Base-by-base conservation (phyloP, 2,329 filamentous ascomycete genomes). In the Ilyonectria destructans region DNA sequence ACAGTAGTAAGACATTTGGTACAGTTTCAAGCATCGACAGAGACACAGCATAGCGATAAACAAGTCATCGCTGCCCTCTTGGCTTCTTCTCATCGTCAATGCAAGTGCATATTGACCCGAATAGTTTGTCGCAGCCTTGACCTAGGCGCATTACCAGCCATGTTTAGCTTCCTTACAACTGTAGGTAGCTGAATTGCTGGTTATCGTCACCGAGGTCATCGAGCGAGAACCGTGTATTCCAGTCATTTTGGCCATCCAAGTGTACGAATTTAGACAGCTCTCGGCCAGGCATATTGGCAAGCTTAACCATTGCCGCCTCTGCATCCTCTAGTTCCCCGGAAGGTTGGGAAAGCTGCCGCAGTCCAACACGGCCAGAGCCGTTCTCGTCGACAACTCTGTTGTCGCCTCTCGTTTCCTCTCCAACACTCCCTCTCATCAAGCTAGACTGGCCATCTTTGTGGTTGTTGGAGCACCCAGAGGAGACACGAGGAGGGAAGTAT, bases 201-300 rank as follows among this genome's bases (percentile, higher is more conserved):
- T 49, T 51, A 51, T 48, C 52, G 17, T 40, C 52, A 56, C 52
- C 6, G 31, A 56, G 5, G 31, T 37, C 19, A 19, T 23, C 52
- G 17, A 56, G 31, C 31, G 6, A 40, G 13, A 37, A 31, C 52
- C 31, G 52, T 37, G 52, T 33, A 56, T 23, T 37, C 52, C 52
- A 56, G 21, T 56, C 52, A 17, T 56, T 45, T 45, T 45, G 40
- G n/a, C 52, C n/a, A 56, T 56, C 52, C 40, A 45, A 45, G 40
- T 45, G 40, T 45, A 45, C 40, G 40, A 45, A n/a, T 9, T 45
- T 45, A 17, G 40, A 19, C 15, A 45, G 8, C 40, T 45, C 40
- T 45, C 40, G 40, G 17, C 40, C 40, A 45, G 40, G 40, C 40
- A 56, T 56, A 23, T 23, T 40, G n/a, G 29, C 17, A 21, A 56